Evolutionary conservation across 2,329 filamentous ascomycete species (phyloP).

Genomic region (Colletotrichum musicola): DNA sequence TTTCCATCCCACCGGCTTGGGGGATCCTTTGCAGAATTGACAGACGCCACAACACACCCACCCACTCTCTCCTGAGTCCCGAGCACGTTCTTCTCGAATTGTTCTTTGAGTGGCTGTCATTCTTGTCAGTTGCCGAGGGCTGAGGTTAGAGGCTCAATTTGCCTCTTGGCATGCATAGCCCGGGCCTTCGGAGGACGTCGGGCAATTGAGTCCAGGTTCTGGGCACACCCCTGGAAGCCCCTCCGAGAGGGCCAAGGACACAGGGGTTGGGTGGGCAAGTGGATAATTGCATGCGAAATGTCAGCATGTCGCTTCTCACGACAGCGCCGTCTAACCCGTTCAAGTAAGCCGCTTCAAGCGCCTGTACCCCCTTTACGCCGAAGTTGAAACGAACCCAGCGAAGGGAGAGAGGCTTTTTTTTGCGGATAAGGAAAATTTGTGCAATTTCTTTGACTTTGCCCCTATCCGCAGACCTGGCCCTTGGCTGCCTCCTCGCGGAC

Average conservation of each 20-base stretch:
- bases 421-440: constrained; percentile 20
- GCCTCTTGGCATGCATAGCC: constrained; percentile 29
- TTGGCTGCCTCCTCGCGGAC: not conserved
- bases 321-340: constrained; percentile 15
- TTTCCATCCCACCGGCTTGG: constrained; percentile 12
- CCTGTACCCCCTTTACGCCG: not conserved
- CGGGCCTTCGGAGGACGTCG: not conserved
- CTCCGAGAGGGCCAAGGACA: not conserved
- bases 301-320: not conserved
- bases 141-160: constrained; percentile 32
- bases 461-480: constrained; percentile 22
- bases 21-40: constrained; percentile 23
- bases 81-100: not conserved
- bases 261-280: not conserved
- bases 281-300: not conserved
- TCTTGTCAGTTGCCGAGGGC: not conserved
- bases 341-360: constrained; percentile 7
- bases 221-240: constrained; percentile 17
- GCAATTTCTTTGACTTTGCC: constrained; percentile 19
- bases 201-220: constrained; percentile 1
- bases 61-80: not conserved
- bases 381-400: constrained; percentile 28
- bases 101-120: not conserved
- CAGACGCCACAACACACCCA: constrained; percentile 3
- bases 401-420: too few species aligned